These are phyloP conservation scores for Amanita phalloides DNA, from an alignment of 768 basidiomycete species.

Conservation along the genomic window DNA sequence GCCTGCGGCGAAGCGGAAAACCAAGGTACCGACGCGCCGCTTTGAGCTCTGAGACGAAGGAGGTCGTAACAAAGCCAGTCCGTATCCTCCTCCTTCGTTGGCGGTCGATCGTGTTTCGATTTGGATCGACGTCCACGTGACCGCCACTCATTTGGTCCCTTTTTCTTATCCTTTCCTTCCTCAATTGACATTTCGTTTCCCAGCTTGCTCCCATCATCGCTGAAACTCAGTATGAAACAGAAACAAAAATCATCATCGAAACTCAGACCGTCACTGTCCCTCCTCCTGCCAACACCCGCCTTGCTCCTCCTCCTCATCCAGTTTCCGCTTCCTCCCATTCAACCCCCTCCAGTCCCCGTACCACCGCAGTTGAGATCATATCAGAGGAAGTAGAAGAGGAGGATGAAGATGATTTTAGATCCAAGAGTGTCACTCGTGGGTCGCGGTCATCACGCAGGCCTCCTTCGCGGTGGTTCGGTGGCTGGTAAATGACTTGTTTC, in stretches of 20 bases:
- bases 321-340: constrained; percentile 47
- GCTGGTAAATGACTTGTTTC: constrained; percentile 33
- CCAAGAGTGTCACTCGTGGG: constrained; percentile 31
- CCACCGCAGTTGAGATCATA: constrained; percentile 52
- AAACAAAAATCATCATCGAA: constrained; percentile 57
- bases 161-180: not conserved
- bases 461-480: constrained; percentile 49
- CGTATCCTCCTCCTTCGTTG: constrained; percentile 74
- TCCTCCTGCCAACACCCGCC: constrained; percentile 69
- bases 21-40: constrained; percentile 90
- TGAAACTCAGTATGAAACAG: constrained; percentile 40
- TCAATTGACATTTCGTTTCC: constrained; percentile 18
- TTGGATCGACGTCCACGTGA: constrained; percentile 33
- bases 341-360: constrained; percentile 56
- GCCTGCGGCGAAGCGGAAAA: constrained; percentile 62
- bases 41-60: constrained; percentile 95
- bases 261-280: constrained; percentile 62
- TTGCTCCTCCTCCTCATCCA: constrained; percentile 63
- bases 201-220: constrained; percentile 35
- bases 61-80: constrained; percentile 53
- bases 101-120: constrained; percentile 30
- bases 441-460: constrained; percentile 36
- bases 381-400: constrained; percentile 44
- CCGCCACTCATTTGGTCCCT: constrained; percentile 19
- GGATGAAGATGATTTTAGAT: constrained; percentile 23